A percentile compares a stretch with the other conserved stretches of the same genome.
These are phyloP conservation scores for Venturia oleaginea DNA, from an alignment of 2,329 filamentous ascomycete genomes.

Conservation along the genomic window DNA sequence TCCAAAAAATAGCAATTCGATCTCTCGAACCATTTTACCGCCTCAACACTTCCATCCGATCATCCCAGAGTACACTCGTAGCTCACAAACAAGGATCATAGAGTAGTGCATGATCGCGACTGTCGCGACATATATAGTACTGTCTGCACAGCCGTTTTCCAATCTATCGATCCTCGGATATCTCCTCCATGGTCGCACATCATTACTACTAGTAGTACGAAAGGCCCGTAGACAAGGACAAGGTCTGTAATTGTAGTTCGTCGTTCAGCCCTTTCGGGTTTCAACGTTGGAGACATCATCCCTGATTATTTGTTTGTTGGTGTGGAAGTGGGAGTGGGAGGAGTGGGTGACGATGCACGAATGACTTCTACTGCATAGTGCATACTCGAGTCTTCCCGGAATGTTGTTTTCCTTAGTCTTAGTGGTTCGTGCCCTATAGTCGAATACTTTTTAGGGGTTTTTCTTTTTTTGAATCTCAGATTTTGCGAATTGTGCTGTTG, in stretches of 20 bases:
- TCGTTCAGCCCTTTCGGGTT: neutral
- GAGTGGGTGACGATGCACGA: neutral
- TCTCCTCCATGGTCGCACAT: neutral
- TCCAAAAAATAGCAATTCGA: neutral
- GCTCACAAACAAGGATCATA: neutral
- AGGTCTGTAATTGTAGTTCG: neutral
- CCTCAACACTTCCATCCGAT: neutral
- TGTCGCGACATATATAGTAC: neutral
- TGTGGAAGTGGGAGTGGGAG: too few species aligned
- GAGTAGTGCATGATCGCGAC: neutral
- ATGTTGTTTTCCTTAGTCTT: neutral
- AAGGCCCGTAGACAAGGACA: neutral
- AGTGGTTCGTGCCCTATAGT: neutral
- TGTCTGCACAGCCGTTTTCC: neutral
- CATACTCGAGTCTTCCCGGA: neutral
- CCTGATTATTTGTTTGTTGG: neutral
- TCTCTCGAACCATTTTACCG: neutral
- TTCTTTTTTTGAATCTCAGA: too few species aligned
- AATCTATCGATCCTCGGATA: neutral
- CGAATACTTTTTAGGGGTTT: neutral
- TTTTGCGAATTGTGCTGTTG: too few species aligned
- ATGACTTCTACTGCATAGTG: neutral
- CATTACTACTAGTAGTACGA: too few species aligned
- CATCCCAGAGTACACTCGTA: neutral
- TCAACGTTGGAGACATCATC: neutral